phyloP scores from a whole-genome alignment of 1,284 basidiomycete species.

The Naganishia cerealis region DNA sequence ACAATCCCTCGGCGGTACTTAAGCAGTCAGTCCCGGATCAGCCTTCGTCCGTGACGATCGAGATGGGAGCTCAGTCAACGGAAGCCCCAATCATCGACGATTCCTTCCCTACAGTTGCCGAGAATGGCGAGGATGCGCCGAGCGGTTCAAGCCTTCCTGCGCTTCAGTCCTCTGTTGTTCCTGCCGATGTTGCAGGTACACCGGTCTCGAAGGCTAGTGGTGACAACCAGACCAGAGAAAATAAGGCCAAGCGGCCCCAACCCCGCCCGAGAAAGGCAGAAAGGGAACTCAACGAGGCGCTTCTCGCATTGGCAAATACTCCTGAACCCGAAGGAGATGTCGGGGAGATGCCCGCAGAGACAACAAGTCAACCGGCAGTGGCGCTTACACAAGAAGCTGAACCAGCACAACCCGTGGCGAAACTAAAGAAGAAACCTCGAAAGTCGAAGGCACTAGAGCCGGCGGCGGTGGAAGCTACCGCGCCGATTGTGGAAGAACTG shows the following conservation, averaged over 20 bases:
- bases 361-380: background rate
- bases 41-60: background rate
- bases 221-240: background rate
- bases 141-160: background rate
- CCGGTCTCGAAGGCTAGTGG: background rate
- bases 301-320: background rate
- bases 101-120: background rate
- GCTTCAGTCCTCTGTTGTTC: background rate
- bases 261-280: constrained; percentile 20
- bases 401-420: background rate
- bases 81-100: background rate
- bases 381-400: background rate
- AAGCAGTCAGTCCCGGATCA: background rate
- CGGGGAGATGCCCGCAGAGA: background rate
- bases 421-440: background rate
- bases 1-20: background rate
- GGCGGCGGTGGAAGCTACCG: background rate
- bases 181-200: background rate
- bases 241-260: background rate
- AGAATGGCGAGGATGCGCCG: background rate
- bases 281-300: constrained; percentile 17
- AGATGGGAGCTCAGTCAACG: background rate
- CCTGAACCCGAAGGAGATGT: background rate
- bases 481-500: background rate
- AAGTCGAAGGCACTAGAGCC: background rate